Evolutionary conservation across 306 rosid genomes (phyloP).

Genomic region (Lagenaria siceraria): DNA sequence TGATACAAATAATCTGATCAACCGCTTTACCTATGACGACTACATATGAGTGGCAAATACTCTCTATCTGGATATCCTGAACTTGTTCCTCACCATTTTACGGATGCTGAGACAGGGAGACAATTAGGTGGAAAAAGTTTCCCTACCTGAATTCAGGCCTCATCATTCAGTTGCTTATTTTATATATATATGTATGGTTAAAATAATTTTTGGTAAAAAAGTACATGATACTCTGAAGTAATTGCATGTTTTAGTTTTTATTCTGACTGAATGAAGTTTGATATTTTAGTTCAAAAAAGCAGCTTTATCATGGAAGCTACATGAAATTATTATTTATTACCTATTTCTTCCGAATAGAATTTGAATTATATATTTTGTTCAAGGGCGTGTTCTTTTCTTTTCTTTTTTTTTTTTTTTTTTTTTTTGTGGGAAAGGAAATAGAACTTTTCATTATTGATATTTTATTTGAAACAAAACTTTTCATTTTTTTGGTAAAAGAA

Average conservation of each 20-base stretch:
- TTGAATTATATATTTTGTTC: no score
- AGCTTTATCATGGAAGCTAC: no score
- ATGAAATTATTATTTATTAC: no score
- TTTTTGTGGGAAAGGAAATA: no score
- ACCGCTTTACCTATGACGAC: constrained; percentile 77
- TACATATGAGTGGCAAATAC: constrained; percentile 88
- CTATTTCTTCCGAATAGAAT: no score
- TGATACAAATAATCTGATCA: constrained; percentile 80
- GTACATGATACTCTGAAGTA: constrained; percentile 1
- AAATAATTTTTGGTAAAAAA: neutral
- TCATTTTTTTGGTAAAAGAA: no score
- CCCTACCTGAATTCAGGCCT: neutral
- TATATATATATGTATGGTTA: neutral
- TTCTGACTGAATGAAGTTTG: neutral
- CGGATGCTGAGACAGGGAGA: constrained; percentile 66
- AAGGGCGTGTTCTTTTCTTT: no score
- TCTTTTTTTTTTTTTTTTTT: no score
- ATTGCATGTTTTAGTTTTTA: neutral
- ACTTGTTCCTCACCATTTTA: constrained; percentile 78
- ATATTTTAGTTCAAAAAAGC: neutral
- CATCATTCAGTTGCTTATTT: neutral
- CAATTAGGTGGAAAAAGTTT: constrained; percentile 26
- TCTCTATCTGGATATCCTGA: constrained; percentile 77
- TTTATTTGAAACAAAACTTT: no score
- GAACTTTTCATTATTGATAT: no score